phyloP scores from a whole-genome alignment of 1,284 basidiomycete genomes.

The Melampsora larici-populina region DNA sequence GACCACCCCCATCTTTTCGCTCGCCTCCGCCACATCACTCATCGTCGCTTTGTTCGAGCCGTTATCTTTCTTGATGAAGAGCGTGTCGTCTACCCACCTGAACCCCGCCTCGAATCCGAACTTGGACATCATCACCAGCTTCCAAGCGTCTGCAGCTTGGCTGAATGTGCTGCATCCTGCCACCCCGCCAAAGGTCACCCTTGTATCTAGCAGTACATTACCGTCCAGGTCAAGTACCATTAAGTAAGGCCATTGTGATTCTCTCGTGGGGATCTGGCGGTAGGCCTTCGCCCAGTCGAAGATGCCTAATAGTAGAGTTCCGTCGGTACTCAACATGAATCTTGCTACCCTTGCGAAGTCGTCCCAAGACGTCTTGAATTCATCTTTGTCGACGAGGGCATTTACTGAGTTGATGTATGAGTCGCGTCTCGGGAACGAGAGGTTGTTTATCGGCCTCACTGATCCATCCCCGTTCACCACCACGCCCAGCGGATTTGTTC shows the following conservation, averaged over 20 bases:
- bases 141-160: background rate
- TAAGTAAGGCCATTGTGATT: background rate
- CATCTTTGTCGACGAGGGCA: background rate
- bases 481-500: too few relatives aligned
- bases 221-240: background rate
- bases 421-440: background rate
- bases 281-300: slow-evolving; percentile 23
- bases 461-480: too few relatives aligned
- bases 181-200: background rate
- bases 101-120: background rate
- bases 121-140: background rate
- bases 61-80: background rate
- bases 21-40: background rate
- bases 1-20: background rate
- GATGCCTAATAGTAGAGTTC: background rate
- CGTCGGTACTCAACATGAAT: background rate
- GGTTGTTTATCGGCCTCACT: slow-evolving; percentile 6
- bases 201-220: background rate
- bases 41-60: background rate
- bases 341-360: background rate
- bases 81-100: slow-evolving; percentile 20
- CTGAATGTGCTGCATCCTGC: slow-evolving; percentile 6
- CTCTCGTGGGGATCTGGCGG: background rate
- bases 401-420: background rate
- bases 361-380: too few relatives aligned